A percentile compares a stretch with the other conserved stretches of the same genome.
phyloP scores from a whole-genome alignment of 2,329 filamentous ascomycete species.

The Cladosporium austrohemisphaericum region DNA sequence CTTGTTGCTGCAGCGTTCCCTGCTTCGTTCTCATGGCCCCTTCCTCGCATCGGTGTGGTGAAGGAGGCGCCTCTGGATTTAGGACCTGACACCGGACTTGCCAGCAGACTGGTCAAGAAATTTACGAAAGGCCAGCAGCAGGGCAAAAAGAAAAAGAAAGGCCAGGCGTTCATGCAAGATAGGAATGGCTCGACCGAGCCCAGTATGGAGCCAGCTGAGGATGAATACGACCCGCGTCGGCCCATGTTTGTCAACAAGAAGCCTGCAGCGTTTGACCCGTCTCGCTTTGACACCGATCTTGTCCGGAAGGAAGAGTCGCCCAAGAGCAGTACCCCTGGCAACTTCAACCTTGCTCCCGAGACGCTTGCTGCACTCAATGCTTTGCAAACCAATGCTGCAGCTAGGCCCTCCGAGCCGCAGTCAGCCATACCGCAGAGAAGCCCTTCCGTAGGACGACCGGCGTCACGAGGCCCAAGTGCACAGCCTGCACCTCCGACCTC shows the following conservation, averaged over 20 bases:
- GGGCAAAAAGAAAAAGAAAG: slow-evolving; percentile 30
- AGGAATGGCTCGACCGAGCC: slow-evolving; percentile 29
- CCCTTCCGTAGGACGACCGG: slow-evolving; percentile 20
- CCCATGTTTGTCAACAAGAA: slow-evolving; percentile 30
- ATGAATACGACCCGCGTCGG: slow-evolving; percentile 48
- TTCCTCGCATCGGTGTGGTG: slow-evolving; percentile 42
- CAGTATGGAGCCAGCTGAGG: slow-evolving; percentile 38
- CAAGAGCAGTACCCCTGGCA: slow-evolving; percentile 1
- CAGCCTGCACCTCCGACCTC: background rate
- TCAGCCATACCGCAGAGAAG: slow-evolving; percentile 14
- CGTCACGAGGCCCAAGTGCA: slow-evolving; percentile 13
- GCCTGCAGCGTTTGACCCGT: slow-evolving; percentile 21
- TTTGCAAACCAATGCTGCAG: slow-evolving; percentile 5
- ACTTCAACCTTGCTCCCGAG: slow-evolving; percentile 22
- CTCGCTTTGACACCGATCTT: slow-evolving; percentile 31
- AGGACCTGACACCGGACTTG: slow-evolving; percentile 18
- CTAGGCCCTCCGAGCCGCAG: background rate
- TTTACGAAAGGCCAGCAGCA: slow-evolving; percentile 9
- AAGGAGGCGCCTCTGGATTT: slow-evolving; percentile 22
- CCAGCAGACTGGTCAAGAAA: slow-evolving; percentile 28
- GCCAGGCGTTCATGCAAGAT: slow-evolving; percentile 18
- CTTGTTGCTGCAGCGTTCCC: slow-evolving; percentile 33
- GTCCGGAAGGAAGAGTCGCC: slow-evolving; percentile 18
- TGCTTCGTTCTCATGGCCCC: slow-evolving; percentile 38
- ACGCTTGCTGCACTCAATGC: slow-evolving; percentile 24